Evolutionary conservation across 495 filamentous ascomycete species (phyloP), one percentile per base, ranked within the genome.

Genomic region (Penicillium lividum): DNA sequence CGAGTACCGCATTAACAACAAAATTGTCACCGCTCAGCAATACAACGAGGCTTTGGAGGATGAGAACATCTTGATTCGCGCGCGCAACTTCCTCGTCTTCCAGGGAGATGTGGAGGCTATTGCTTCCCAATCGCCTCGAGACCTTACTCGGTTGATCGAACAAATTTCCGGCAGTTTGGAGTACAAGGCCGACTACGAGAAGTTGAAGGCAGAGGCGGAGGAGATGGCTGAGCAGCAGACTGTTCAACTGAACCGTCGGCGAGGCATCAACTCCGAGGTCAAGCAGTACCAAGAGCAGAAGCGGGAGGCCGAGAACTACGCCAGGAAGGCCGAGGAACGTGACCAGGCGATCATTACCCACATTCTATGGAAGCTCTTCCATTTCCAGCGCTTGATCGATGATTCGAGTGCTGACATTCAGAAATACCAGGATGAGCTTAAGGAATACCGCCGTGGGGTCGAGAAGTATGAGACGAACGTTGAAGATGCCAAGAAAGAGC

Each of bases 21-120:
- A 87, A 34, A 81, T 89, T 44, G 95, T 98, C 30, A 90, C 87
- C 4, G 92, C 93, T 9, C 86, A 89, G 64, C 87, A 95, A 67
- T 99, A 98, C 80, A 98, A 98, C 69, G 88, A 93, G 52, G 89
- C 89, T 4, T 78, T 99, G 47, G 94, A 98, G 72, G 81, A 85
- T 38, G 93, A 99, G 70, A 97, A 96, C 62, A 99, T 99, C 58
- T 75, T 98, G 65, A 96, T 99, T 75, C 97, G 96, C 71, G 94
- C 94, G 34, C 87, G 94, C 57, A 98, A 98, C 71, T 99, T 98
- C 73, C 81, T 99, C 0, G 94, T 99, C 29, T 98, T 98, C 73
- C 94, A 99, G 72, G 94, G 94, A 52, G 94, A 99, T 69, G 94
- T 99, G 44, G 94, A 99, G 74, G 87, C 91, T n/a, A 97, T 99